Conservation (phyloP, 2,329 filamentous ascomycete species). For the Aureobasidium sp. region DNA sequence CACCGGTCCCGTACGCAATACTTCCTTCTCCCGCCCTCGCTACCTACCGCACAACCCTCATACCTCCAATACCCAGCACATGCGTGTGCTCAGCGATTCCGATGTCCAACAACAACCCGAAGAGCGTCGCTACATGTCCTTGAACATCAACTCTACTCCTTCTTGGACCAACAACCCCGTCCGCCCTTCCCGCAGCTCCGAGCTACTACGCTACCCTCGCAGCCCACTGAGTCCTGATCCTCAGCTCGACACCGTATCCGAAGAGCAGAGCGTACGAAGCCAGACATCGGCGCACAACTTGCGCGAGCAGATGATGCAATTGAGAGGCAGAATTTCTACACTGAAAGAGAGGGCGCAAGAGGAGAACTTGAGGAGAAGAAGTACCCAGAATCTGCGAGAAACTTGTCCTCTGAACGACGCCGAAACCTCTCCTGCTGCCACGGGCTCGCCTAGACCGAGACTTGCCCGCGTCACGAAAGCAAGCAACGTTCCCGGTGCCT, state of each 20-base stretch:
- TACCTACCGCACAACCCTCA: neutral
- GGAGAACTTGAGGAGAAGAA: conserved; percentile 70
- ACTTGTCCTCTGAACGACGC: conserved; percentile 75
- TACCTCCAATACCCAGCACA: conserved; percentile 41
- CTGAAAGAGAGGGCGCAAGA: conserved; percentile 71
- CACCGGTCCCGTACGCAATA: neutral
- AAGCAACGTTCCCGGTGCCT: conserved; percentile 1
- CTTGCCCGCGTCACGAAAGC: neutral
- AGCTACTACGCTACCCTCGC: conserved; percentile 29
- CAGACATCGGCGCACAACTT: conserved; percentile 51
- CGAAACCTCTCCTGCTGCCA: neutral
- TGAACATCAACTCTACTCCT: conserved; percentile 17
- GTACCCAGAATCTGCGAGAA: conserved; percentile 61
- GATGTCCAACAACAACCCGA: conserved; percentile 47
- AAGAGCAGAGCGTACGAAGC: conserved; percentile 25
- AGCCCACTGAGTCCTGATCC: conserved; percentile 31
- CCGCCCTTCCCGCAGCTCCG: conserved; percentile 32
- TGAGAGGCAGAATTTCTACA: conserved; percentile 77
- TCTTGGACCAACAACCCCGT: conserved; percentile 19
- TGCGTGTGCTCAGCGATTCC: conserved; percentile 53
- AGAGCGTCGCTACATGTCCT: conserved; percentile 23
- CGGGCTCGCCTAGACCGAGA: conserved; percentile 35
- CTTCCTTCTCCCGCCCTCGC: conserved; percentile 4
- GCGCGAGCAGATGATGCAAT: conserved; percentile 75
- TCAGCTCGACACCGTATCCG: conserved; percentile 35